Evolutionary conservation across 257 asterid genomes (phyloP).

Genomic region (Cruciata laevipes): DNA sequence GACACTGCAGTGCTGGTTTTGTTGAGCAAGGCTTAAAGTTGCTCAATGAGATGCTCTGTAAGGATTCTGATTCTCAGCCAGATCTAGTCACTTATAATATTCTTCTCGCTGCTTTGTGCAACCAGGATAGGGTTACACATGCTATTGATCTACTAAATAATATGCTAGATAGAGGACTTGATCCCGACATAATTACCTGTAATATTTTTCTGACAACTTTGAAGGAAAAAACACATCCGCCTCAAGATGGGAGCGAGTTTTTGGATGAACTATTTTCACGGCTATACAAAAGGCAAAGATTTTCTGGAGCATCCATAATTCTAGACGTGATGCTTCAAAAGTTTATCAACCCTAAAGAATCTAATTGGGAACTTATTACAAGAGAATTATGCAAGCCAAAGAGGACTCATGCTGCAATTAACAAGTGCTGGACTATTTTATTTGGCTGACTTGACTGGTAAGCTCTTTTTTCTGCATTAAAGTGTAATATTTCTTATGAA

Average conservation of each 20-base stretch:
- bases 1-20: conserved; percentile 64
- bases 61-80: conserved; percentile 47
- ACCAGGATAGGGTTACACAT: conserved; percentile 44
- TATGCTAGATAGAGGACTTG: conserved; percentile 74
- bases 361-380: conserved; percentile 66
- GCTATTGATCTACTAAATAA: conserved; percentile 63
- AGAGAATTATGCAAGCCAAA: conserved; percentile 62
- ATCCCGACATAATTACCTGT: conserved; percentile 81
- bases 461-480: neutral
- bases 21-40: conserved; percentile 66
- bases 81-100: conserved; percentile 74
- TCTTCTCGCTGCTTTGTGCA: conserved; percentile 69
- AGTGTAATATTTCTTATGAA: too few relatives aligned
- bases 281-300: conserved; percentile 51
- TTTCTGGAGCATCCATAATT: conserved; percentile 61
- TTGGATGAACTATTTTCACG: conserved; percentile 68
- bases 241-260: conserved; percentile 58
- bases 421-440: conserved; percentile 63
- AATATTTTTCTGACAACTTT: conserved; percentile 54
- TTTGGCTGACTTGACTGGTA: conserved; percentile 43
- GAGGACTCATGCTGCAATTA: conserved; percentile 55
- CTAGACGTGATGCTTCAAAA: conserved; percentile 80
- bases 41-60: conserved; percentile 75
- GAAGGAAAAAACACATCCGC: conserved; percentile 49
- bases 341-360: conserved; percentile 50